phyloP scores from a whole-genome alignment of 164 flowering plant genomes.

The Dillenia turbinata region DNA sequence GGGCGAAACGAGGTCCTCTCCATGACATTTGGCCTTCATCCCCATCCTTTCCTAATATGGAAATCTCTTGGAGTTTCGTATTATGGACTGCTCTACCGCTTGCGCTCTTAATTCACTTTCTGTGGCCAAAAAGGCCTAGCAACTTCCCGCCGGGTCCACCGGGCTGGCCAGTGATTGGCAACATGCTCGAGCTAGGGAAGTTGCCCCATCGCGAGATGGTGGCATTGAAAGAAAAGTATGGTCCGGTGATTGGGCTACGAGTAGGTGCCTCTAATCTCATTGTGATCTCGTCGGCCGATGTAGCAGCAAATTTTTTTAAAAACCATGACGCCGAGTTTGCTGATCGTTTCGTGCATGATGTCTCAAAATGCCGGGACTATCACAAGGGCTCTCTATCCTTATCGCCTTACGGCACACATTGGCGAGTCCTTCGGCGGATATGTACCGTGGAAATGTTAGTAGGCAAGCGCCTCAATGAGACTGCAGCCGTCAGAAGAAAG shows the following conservation, averaged over 20 bases:
- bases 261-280: constrained; percentile 29
- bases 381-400: constrained; percentile 43
- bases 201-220: constrained; percentile 13
- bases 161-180: constrained; percentile 35
- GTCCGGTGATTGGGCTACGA: constrained; percentile 48
- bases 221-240: constrained; percentile 14
- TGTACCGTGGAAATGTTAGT: constrained; percentile 39
- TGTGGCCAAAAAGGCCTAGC: background rate
- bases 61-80: too few relatives aligned
- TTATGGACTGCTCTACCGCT: too few relatives aligned
- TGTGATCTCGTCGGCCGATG: constrained; percentile 29
- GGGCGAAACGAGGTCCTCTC: background rate
- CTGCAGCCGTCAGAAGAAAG: constrained; percentile 12
- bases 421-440: constrained; percentile 48
- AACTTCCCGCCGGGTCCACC: constrained; percentile 35
- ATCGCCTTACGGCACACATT: constrained; percentile 30
- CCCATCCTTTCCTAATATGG: too few relatives aligned
- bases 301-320: constrained; percentile 42
- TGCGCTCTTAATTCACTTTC: background rate
- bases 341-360: constrained; percentile 19
- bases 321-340: constrained; percentile 36
- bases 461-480: constrained; percentile 33
- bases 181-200: constrained; percentile 30
- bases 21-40: too few relatives aligned
- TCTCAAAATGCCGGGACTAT: constrained; percentile 23